Evolutionary conservation across 208 protist genomes (phyloP), one percentile per base, ranked within the genome.

Genomic region (Trypanosoma melophagium): DNA sequence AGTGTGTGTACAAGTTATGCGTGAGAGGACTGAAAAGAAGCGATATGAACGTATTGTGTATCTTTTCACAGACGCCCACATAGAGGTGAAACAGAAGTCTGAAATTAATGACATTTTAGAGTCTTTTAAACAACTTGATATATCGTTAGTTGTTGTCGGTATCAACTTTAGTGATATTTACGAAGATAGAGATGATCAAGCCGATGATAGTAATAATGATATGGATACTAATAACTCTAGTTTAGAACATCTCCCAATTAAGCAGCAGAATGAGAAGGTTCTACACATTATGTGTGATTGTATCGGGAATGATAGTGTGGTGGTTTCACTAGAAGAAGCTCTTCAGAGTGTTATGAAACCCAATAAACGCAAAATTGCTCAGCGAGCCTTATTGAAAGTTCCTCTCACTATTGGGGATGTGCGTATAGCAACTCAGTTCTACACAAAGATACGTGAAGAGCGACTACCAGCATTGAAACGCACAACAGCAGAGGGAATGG

Each of bases 1-100:
- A 22, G 84, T 97, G 14, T 92, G 83, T 40, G 77, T 78, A 25
- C 74, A 94, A 13, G 35, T 97, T 42, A 68, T 97, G 22, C 65
- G 86, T n/a, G 77, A 78, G 25, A 67, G 78, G 31, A 81, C 74
- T 0, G 56, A 41, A 17, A 80, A 79, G 7, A 83, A 75, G 24
- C 80, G 81, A 58, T 93, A 83, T 62, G 54, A 64, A n/a, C 83
- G 90, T 19, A 60, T 80, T 61, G 85, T 98, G 19, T 97, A 94
- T 69, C 68, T 97, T 17, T 49, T 97, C 40, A 96, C 94, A 0
- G 90, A 96, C 38, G 87, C 86, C 1, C 69, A 71, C n/a, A 76
- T 86, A 41, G 72, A 75, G 9, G 92, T 97, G 19, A 28, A 50
- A 22, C 74, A 77, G 65, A 94, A 88, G 71, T 69, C 81, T n/a